A percentile compares a stretch with the other conserved stretches of the same genome.
phyloP scores from a whole-genome alignment of 2,329 filamentous ascomycete genomes.

The Penicillium paneum region DNA sequence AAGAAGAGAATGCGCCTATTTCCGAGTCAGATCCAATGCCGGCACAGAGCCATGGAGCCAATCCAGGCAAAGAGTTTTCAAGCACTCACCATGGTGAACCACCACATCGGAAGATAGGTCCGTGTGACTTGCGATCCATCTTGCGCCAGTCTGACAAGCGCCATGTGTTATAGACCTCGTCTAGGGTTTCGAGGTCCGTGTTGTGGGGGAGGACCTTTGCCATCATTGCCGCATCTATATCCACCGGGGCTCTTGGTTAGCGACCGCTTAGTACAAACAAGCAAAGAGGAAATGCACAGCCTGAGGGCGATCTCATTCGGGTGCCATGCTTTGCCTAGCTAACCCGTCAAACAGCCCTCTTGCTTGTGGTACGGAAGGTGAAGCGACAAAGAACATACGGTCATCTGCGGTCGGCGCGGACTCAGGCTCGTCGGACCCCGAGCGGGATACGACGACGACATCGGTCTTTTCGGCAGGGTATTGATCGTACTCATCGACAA shows the following conservation, averaged over 20 bases:
- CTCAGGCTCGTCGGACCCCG: slow-evolving; percentile 57
- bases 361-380: slow-evolving; percentile 4
- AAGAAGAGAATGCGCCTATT: slow-evolving; percentile 89
- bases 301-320: background rate
- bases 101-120: slow-evolving; percentile 80
- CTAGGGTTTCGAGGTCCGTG: slow-evolving; percentile 75
- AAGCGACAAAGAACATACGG: slow-evolving; percentile 40
- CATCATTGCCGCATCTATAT: slow-evolving; percentile 77
- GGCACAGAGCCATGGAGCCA: background rate
- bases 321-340: background rate
- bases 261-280: background rate
- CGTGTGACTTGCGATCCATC: slow-evolving; percentile 76
- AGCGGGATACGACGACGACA: slow-evolving; percentile 61
- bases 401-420: slow-evolving; percentile 59
- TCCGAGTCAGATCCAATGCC: slow-evolving; percentile 22
- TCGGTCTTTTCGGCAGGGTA: slow-evolving; percentile 62
- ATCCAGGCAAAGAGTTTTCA: slow-evolving; percentile 7
- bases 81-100: slow-evolving; percentile 75
- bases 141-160: slow-evolving; percentile 78
- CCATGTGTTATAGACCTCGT: slow-evolving; percentile 78
- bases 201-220: slow-evolving; percentile 71
- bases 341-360: background rate
- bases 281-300: background rate
- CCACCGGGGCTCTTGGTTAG: slow-evolving; percentile 2
- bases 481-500: slow-evolving; percentile 56